phyloP scores from a whole-genome alignment of 208 protist species.

The Trypanosoma congolense region DNA sequence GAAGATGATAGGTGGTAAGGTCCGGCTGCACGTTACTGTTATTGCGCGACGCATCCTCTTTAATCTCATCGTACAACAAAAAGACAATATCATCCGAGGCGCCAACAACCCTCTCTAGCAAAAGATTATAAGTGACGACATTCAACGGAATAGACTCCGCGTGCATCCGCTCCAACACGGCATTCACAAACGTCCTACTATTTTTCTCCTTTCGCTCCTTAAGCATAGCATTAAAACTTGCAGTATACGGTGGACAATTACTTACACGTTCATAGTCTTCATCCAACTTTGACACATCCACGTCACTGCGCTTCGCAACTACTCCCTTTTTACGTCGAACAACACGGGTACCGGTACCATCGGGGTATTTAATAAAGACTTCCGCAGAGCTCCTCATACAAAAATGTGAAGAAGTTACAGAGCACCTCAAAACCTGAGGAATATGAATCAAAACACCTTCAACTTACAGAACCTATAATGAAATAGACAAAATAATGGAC shows the following conservation, averaged over 20 bases:
- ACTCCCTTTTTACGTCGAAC: slow-evolving; percentile 30
- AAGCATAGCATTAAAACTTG: slow-evolving; percentile 82
- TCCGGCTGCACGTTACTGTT: slow-evolving; percentile 60
- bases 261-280: slow-evolving; percentile 62
- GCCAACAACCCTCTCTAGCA: slow-evolving; percentile 81
- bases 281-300: slow-evolving; percentile 21
- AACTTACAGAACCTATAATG: too few species aligned
- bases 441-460: too few species aligned
- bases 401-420: too few species aligned
- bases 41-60: slow-evolving; percentile 54
- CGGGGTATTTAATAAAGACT: slow-evolving; percentile 55
- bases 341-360: slow-evolving; percentile 58
- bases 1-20: slow-evolving; percentile 70
- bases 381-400: slow-evolving; percentile 37
- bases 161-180: slow-evolving; percentile 80
- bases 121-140: slow-evolving; percentile 85
- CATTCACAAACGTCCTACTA: slow-evolving; percentile 56
- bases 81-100: slow-evolving; percentile 75
- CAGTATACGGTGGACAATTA: slow-evolving; percentile 81
- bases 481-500: too few species aligned
- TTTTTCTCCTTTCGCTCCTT: slow-evolving; percentile 37
- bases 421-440: too few species aligned
- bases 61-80: slow-evolving; percentile 82
- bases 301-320: neutral
- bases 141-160: slow-evolving; percentile 80